Base-by-base conservation (phyloP, 306 rosid genomes). In the Castanea mollissima region DNA sequence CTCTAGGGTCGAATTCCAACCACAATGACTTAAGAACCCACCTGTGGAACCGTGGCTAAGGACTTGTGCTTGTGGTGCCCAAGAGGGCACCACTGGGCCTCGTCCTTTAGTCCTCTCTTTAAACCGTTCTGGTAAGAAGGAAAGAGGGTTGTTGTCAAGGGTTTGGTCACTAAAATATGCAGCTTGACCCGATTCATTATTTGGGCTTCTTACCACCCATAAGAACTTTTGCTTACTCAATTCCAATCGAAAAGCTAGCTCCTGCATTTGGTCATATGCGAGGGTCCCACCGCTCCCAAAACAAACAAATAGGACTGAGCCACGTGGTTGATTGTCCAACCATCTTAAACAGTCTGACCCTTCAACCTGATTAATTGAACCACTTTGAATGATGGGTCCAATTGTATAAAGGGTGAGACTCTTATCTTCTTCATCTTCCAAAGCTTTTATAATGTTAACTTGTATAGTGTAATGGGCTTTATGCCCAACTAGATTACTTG, bases 241-340 rank as follows among this genome's bases (percentile, higher is more conserved):
- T 70, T 84, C 85, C 35, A 80, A 80, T 16, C 87, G 85, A n/a
- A 52, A 74, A 3, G 87, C 87, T 31, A 84, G 6, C 64, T 84
- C 87, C 27, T 68, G 59, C 10, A 74, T 3, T 9, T 84, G 87
- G 0, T 77, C 75, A 6, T n/a, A 67, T 3, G 87, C 77, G 44
- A 83, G 83, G 31, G 86, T 75, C 38, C 86, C 86, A 13, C 83
- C 86, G 35, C 86, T 83, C 65, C 87, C 87, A 68, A 80, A 84
- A 8, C 82, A 84, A 5, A 67, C 46, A 1, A 67, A 67, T 12
- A 84, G 14, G 64, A 84, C 85, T 0, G 87, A 84, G 1, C 64
- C 65, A 0, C 76, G 44, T 52, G 29, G 77, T 49, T 80, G 87
- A 12, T 52, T 68, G 15, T 80, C 67, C 84, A 84, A 52, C 87